A percentile compares a stretch with the other conserved stretches of the same genome.
These are phyloP conservation scores for Hebeloma cylindrosporum DNA, from an alignment of 768 basidiomycete genomes.

Conservation along the genomic window DNA sequence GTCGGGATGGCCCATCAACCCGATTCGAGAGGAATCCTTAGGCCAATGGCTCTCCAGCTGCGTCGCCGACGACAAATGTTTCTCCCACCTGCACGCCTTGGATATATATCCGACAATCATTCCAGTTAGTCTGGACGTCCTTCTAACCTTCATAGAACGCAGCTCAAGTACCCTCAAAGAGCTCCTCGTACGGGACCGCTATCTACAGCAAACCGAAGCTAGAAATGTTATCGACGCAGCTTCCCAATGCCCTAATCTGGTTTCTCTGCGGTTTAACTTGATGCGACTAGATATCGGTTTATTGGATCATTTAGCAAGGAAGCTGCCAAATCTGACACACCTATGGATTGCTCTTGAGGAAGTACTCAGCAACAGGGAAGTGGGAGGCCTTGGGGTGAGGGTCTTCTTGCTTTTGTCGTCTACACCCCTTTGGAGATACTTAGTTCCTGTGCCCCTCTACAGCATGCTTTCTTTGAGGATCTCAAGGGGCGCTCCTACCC, in stretches of 20 bases:
- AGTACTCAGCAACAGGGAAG: constrained; percentile 1
- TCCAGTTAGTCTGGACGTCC: constrained; percentile 32
- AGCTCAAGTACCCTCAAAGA: constrained; percentile 32
- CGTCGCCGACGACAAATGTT: constrained; percentile 26
- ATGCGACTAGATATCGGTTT: constrained; percentile 30
- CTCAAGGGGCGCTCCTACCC: constrained; percentile 29
- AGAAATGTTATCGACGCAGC: constrained; percentile 25
- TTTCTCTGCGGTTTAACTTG: constrained; percentile 34
- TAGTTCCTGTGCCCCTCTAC: constrained; percentile 1
- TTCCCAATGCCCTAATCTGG: constrained; percentile 24
- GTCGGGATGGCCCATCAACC: constrained; percentile 28
- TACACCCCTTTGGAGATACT: background rate
- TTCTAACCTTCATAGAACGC: constrained; percentile 31
- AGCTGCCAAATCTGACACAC: constrained; percentile 30
- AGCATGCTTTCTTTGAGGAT: constrained; percentile 27
- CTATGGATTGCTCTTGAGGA: constrained; percentile 34
- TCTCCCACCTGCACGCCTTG: constrained; percentile 33
- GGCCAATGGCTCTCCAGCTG: constrained; percentile 34
- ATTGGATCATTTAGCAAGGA: constrained; percentile 33
- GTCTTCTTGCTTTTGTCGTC: background rate
- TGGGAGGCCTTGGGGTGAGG: constrained; percentile 7
- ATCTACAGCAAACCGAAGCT: constrained; percentile 35
- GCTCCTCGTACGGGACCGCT: constrained; percentile 42
- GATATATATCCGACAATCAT: constrained; percentile 43
- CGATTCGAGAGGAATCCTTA: constrained; percentile 31